These are phyloP conservation scores for Lignosus rhinocerotis DNA, from an alignment of 1,284 basidiomycete genomes.

Conservation along the genomic window DNA sequence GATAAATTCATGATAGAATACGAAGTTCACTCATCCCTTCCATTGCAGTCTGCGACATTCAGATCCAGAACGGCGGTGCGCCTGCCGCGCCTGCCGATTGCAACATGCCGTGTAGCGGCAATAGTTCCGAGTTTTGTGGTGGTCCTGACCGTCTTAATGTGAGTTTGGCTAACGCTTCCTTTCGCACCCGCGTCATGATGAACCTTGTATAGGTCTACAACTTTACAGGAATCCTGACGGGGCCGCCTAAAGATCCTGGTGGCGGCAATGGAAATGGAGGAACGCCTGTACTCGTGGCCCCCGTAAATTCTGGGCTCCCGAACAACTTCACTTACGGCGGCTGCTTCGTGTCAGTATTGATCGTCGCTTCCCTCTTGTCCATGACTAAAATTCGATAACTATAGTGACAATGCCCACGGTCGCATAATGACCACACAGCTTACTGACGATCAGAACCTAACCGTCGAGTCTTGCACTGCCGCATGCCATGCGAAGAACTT, in stretches of 20 bases:
- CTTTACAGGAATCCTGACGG: conserved; percentile 59
- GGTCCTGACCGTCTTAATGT: conserved; percentile 49
- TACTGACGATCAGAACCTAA: conserved; percentile 36
- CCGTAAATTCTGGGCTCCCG: conserved; percentile 52
- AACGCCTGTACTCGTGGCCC: conserved; percentile 37
- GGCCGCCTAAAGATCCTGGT: conserved; percentile 37
- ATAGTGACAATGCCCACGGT: conserved; percentile 41
- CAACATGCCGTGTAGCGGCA: conserved; percentile 64
- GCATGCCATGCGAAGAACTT: conserved; percentile 37
- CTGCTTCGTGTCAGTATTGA: conserved; percentile 56
- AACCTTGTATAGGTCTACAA: conserved; percentile 49
- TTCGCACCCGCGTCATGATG: neutral
- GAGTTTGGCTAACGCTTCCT: neutral
- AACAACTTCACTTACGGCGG: conserved; percentile 48
- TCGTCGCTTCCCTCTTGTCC: neutral
- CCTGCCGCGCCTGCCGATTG: conserved; percentile 50
- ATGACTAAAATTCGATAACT: neutral
- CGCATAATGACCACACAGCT: conserved; percentile 37
- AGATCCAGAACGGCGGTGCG: conserved; percentile 48
- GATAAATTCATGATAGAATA: neutral
- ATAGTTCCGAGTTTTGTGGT: conserved; percentile 63
- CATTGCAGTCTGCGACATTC: conserved; percentile 51
- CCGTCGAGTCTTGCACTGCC: conserved; percentile 41
- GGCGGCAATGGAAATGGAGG: conserved; percentile 40
- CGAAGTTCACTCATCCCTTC: conserved; percentile 1